Evolutionary conservation across 2,329 filamentous ascomycete species (phyloP).

Genomic region (Aspergillus ochraceus): DNA sequence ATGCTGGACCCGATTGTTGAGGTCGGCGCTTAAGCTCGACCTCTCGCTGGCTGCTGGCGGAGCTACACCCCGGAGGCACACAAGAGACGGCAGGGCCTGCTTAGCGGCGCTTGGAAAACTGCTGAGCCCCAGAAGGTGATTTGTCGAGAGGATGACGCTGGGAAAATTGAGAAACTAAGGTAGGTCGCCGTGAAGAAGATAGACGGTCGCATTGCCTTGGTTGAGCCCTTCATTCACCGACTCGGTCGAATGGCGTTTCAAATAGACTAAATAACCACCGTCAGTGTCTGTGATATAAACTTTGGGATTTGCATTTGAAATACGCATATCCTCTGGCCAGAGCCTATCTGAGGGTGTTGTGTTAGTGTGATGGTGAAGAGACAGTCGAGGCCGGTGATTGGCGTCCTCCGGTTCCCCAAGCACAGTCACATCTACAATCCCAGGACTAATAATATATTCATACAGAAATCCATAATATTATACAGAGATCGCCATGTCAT

Average conservation of each 20-base stretch:
- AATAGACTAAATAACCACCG: too few species aligned
- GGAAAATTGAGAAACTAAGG: not conserved
- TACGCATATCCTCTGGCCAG: too few species aligned
- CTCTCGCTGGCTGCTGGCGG: constrained; percentile 21
- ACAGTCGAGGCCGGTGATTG: too few species aligned
- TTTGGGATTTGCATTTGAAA: too few species aligned
- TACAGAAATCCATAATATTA: constrained; percentile 14
- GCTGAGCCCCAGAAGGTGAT: constrained; percentile 5
- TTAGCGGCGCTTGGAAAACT: constrained; percentile 17
- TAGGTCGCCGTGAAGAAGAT: not conserved
- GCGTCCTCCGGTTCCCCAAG: too few species aligned
- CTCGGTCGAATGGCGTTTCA: too few species aligned
- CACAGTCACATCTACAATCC: not conserved
- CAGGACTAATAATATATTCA: not conserved
- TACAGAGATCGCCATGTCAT: constrained; percentile 22
- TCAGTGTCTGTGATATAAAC: too few species aligned
- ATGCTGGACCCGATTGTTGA: constrained; percentile 12
- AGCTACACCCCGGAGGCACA: constrained; percentile 17
- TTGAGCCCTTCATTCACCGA: too few species aligned
- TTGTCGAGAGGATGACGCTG: constrained; percentile 12
- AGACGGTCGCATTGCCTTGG: not conserved
- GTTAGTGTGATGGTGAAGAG: too few species aligned
- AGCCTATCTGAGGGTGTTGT: too few species aligned
- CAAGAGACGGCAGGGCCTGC: constrained; percentile 6
- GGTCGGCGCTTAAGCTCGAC: constrained; percentile 30